Conservation (phyloP, 2,329 filamentous ascomycete species). For the Neocucurbitaria cava region DNA sequence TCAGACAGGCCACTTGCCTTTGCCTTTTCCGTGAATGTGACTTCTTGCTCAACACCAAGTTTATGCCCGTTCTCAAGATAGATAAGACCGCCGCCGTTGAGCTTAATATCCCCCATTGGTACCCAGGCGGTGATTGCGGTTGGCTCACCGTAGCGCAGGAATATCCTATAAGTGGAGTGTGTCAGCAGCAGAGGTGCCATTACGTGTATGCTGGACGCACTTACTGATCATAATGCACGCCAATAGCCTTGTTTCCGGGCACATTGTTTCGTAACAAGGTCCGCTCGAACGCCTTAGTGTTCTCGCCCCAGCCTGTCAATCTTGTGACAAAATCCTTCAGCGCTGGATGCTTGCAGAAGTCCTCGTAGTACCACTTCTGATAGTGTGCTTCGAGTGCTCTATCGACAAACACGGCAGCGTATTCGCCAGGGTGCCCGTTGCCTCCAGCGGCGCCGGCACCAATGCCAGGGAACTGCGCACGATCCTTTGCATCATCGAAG, state of each 20-base stretch:
- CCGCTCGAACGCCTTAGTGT: slow-evolving; percentile 55
- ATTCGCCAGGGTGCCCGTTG: slow-evolving; percentile 53
- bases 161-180: slow-evolving; percentile 44
- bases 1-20: slow-evolving; percentile 57
- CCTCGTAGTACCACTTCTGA: slow-evolving; percentile 54
- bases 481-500: slow-evolving; percentile 54
- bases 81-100: slow-evolving; percentile 64
- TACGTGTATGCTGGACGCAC: no score
- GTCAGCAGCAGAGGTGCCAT: no score
- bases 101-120: slow-evolving; percentile 59
- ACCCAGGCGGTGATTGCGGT: slow-evolving; percentile 64
- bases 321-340: slow-evolving; percentile 58
- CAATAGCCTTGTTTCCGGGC: slow-evolving; percentile 62
- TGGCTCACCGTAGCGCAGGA: slow-evolving; percentile 61
- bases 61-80: slow-evolving; percentile 61
- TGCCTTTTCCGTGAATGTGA: slow-evolving; percentile 57
- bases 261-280: slow-evolving; percentile 63
- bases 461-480: slow-evolving; percentile 59
- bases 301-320: slow-evolving; percentile 60
- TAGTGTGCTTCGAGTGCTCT: slow-evolving; percentile 61
- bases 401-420: slow-evolving; percentile 55
- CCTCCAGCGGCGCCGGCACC: slow-evolving; percentile 57
- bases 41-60: slow-evolving; percentile 58
- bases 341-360: slow-evolving; percentile 60
- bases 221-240: slow-evolving; percentile 64